Base-by-base conservation (phyloP, 2,329 filamentous ascomycete species). In the Allantophomopsis lycopodina region DNA sequence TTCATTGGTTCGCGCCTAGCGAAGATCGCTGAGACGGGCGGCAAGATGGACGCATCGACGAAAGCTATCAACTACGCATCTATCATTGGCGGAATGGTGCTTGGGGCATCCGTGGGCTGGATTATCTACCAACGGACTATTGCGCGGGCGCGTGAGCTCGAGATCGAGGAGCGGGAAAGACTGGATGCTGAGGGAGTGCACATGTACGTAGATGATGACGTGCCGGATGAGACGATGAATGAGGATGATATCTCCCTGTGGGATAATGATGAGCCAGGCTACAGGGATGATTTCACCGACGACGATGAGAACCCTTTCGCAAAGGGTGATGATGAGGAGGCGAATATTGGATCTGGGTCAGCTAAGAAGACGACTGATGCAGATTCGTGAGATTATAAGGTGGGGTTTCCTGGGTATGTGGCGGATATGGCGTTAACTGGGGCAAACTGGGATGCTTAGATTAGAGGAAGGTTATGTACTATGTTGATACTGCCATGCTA, bases 1-100 rank as follows among this genome's bases (percentile, higher is more conserved):
- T 98, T 95, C 62, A 86, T 98, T 52, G 91, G 91, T 44, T 79
- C 75, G 53, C 74, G 87, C 40, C 66, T 98, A 13, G 86, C 85
- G 35, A 68, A 79, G 39, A 75, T 98, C 28, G 85, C 83, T n/a
- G 83, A 94, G 51, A 73, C 76, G 41, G 83, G 80, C 46, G 85
- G 84, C 54, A 73, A 81, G 49, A 95, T 96, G 89, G 78, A 83
- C 44, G 61, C 71, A 3, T 69, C 71, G 46, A 83, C 84, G 46
- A 91, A 88, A 58, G 69, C 76, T 20, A 66, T 96, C 51, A 94
- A 91, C 60, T 94, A 94, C 57, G 59, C 79, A 17, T 81, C 78
- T 61, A 95, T 96, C 59, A 55, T 76, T 12, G 59, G 88, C 42
- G 83, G 85, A 20, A 72, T 74, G 37, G 53, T 74, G 16, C 64